A percentile compares a stretch with the other conserved stretches of the same genome.
phyloP scores from a whole-genome alignment of 2,329 filamentous ascomycete genomes.

The Diaporthe nobilis region DNA sequence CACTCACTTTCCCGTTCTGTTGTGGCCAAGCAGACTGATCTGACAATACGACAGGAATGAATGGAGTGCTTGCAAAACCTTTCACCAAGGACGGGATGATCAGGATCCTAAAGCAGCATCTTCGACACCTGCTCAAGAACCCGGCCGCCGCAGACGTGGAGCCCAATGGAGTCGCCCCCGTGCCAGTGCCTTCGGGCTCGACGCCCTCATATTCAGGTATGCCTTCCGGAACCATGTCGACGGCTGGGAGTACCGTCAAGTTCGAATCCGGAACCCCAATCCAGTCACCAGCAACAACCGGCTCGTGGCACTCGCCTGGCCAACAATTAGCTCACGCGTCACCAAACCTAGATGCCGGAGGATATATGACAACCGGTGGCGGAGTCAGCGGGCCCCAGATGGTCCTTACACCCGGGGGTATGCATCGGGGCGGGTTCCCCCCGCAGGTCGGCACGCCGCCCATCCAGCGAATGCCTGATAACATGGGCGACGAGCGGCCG shows the following conservation, averaged over 20 bases:
- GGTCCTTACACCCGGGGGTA: slow-evolving; percentile 55
- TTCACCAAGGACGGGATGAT: slow-evolving; percentile 92
- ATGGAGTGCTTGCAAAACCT: slow-evolving; percentile 95
- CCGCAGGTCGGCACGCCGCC: slow-evolving; percentile 47
- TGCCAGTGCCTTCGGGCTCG: slow-evolving; percentile 42
- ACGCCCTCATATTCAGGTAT: slow-evolving; percentile 49
- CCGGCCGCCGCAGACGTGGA: slow-evolving; percentile 59
- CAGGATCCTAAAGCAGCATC: slow-evolving; percentile 88
- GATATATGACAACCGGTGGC: slow-evolving; percentile 54
- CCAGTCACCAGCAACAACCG: slow-evolving; percentile 64
- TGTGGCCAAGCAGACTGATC: neutral
- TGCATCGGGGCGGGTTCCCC: slow-evolving; percentile 53
- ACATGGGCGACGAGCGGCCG: slow-evolving; percentile 56
- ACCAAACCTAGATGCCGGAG: slow-evolving; percentile 57
- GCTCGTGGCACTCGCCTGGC: slow-evolving; percentile 66
- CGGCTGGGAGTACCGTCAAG: slow-evolving; percentile 57
- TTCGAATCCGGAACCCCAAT: slow-evolving; percentile 68
- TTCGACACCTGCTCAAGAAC: slow-evolving; percentile 85
- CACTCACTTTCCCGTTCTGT: slow-evolving; percentile 42
- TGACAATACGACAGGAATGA: slow-evolving; percentile 79
- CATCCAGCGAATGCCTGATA: slow-evolving; percentile 52
- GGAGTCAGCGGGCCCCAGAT: slow-evolving; percentile 60
- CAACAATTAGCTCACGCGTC: slow-evolving; percentile 64
- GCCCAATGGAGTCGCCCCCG: slow-evolving; percentile 48
- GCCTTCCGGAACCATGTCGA: slow-evolving; percentile 50